phyloP scores from a whole-genome alignment of 139 green algal genomes.

The Trebouxia sp. region DNA sequence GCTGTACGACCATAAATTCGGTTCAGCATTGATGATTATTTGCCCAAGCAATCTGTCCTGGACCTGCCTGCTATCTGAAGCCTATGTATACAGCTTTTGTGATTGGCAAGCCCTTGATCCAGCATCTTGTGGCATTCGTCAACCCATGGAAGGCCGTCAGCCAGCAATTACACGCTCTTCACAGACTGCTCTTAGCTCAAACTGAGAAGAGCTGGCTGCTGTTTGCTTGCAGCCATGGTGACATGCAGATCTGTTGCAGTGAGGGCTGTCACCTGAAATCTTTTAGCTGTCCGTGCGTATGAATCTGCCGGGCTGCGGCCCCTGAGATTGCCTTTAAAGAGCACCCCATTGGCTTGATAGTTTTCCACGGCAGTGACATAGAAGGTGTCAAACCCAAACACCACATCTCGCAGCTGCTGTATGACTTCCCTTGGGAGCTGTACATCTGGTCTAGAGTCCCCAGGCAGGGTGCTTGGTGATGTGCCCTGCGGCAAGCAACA shows the following conservation, averaged over 20 bases:
- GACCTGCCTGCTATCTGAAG: no score
- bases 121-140: no score
- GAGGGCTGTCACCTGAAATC: conserved; percentile 50
- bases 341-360: conserved; percentile 68
- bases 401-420: conserved; percentile 63
- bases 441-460: conserved; percentile 15
- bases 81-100: no score
- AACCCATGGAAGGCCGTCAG: no score
- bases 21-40: no score
- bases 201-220: no score
- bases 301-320: conserved; percentile 54
- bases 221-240: no score
- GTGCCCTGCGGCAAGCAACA: not conserved
- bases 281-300: conserved; percentile 59
- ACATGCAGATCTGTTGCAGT: not conserved
- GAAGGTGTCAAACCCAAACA: conserved; percentile 90
- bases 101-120: no score
- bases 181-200: no score
- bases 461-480: not conserved
- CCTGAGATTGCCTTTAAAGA: conserved; percentile 89
- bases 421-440: conserved; percentile 70
- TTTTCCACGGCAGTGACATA: conserved; percentile 81
- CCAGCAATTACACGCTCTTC: not conserved
- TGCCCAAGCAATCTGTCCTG: no score
- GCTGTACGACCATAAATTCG: no score